Evolutionary conservation across 805 yeast species (phyloP), one percentile per base, ranked within the genome.

Genomic region (Kluyveromyces siamensis): DNA sequence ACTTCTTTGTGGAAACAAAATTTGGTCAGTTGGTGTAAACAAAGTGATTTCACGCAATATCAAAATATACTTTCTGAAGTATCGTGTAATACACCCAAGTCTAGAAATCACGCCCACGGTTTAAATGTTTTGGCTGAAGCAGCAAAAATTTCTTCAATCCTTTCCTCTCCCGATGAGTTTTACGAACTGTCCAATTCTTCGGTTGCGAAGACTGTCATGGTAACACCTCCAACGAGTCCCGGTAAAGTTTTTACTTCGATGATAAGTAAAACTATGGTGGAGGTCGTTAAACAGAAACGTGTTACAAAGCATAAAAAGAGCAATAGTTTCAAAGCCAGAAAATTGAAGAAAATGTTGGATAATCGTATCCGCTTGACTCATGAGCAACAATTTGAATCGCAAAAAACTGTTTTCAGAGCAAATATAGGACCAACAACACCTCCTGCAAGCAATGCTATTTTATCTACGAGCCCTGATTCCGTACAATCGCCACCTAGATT

Each of bases 281-380:
- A 64, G 52, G 48, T 58, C 6, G 63, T 63, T n/a, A 64, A 59
- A 47, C 48, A 48, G 41, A 55, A 54, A 44, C 42, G 48, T 39
- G 30, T 51, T 14, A 39, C 48, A 21, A 42, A 56, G 25, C 70
- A 66, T 48, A 65, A 60, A 50, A 66, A 66, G 47, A 63, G 67
- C 2, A 65, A 65, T 48, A 63, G 68, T 44, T 66, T 65, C 47
- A 66, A 65, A 52, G 69, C 69, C 2, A 51, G 65, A 47, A 65
- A 65, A 51, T 43, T 65, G 46, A 66, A 65, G 44, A 60, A 60
- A 36, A 48, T 66, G 43, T 50, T 66, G 36, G 59, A 57, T 35
- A 56, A 59, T 44, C 58, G 70, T 48, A 65, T 64, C 45, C 44
- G 62, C 5, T 14, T 43, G 7, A 43, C 25, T n/a, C 14, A 36